Conservation (phyloP, 2,329 filamentous ascomycete species). For the Penicillium sp. region DNA sequence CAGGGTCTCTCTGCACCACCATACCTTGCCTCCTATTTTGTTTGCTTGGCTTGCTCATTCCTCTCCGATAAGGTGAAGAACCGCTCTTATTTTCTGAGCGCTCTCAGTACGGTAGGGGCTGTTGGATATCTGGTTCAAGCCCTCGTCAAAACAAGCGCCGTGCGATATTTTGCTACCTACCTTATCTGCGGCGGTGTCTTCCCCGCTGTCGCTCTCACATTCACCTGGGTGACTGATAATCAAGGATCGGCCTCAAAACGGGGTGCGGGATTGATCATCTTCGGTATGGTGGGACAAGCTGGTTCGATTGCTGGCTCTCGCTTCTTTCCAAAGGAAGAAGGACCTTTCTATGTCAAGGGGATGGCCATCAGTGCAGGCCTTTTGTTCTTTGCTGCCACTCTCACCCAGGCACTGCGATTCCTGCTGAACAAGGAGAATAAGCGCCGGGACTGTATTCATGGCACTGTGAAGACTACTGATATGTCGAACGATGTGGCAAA, state of each 20-base stretch:
- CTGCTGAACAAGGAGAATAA: not conserved
- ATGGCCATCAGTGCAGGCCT: constrained; percentile 2
- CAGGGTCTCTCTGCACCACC: not conserved
- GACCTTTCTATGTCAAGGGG: constrained; percentile 1
- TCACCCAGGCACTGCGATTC: not conserved
- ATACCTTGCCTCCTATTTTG: not conserved
- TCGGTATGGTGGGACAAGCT: constrained; percentile 10
- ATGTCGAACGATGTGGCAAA: not conserved
- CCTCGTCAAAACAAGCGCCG: constrained; percentile 3
- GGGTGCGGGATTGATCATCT: constrained; percentile 2
- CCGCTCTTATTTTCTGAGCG: not conserved
- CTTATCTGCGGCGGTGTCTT: not conserved
- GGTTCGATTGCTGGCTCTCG: constrained; percentile 5
- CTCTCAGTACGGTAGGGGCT: not conserved
- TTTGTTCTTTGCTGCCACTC: constrained; percentile 2
- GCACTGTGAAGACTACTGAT: not conserved
- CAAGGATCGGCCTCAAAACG: constrained; percentile 6
- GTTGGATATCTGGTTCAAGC: constrained; percentile 11
- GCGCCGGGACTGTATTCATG: not conserved
- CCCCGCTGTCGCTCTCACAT: not conserved
- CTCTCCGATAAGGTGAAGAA: not conserved
- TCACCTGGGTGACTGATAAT: constrained; percentile 13
- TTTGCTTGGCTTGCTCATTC: not conserved
- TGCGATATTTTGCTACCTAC: constrained; percentile 7
- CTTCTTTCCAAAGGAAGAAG: constrained; percentile 3